phyloP scores from a whole-genome alignment of 176 grass and related monocot genomes.

The Triticum aestivum region IWGSC_CS_RefSeq_v2.1 NC_057800.1:124198485-124198984 shows the following conservation, averaged over 20 bases:
- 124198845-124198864: not conserved
- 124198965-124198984: not conserved
- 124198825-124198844: not conserved
- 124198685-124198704: conserved; percentile 60
- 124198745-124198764: not conserved
- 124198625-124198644: conserved; percentile 47
- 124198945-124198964: not conserved
- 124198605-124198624: not conserved
- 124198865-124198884: conserved; percentile 2
- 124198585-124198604: not conserved
- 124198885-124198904: not conserved
- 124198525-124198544: no score
- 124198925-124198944: not conserved
- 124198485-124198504: no score
- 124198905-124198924: not conserved
- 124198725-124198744: conserved; percentile 27
- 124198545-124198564: not conserved
- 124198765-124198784: not conserved
- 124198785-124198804: not conserved
- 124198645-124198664: conserved; percentile 76
- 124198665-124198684: conserved; percentile 66
- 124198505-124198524: no score
- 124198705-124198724: conserved; percentile 62
- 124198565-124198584: not conserved
- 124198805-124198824: not conserved